Evolutionary conservation across 345 rosid genomes (phyloP), one percentile per base, ranked within the genome.

Genomic region (Ceriops zippeliana): DNA sequence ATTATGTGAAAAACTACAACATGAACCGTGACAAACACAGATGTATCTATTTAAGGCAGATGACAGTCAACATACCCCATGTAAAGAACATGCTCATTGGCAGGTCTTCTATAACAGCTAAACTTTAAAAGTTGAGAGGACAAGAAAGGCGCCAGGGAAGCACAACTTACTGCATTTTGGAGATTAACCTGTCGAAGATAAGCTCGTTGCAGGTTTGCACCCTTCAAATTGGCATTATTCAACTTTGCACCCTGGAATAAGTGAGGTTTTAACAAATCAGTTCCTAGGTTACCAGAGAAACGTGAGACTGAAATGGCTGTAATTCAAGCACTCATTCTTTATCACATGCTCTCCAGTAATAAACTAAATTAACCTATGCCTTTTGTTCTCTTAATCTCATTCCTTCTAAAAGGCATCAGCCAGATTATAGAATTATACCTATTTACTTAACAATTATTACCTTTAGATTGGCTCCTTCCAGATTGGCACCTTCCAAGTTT

Each of bases 381-480:
- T 5, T 22, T 21, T 7, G 16, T n/a, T 58, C 35, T 37, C 58
- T 42, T 11, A 24, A 38, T 26, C 22, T 52, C 22, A 42, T 30
- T 64, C 34, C 19, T 24, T 15, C 38, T 38, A 37, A 56, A 32
- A n/a, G 58, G 58, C 11, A 6, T 22, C 32, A 27, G 24, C 30
- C 20, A 5, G n/a, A 34, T 34, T 49, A 61, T 52, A 7, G 26
- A 1, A 47, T 10, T 34, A 66, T 24, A 37, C 6, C 24, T 9
- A 52, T 26, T 6, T 30, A 56, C 51, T 51, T 20, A 58, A 56
- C 54, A 34, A 62, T 7, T 49, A 42, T 65, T 79, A 89, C 98
- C 91, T 93, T 93, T 73, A 93, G 76, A 81, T 93, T 93, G 68
- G 96, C 97, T 72, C 97, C 98, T 84, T 93, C 98, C 32, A 91